These are phyloP conservation scores for Camillea tinctor DNA, from an alignment of 2,329 filamentous ascomycete species.

Conservation along the genomic window DNA sequence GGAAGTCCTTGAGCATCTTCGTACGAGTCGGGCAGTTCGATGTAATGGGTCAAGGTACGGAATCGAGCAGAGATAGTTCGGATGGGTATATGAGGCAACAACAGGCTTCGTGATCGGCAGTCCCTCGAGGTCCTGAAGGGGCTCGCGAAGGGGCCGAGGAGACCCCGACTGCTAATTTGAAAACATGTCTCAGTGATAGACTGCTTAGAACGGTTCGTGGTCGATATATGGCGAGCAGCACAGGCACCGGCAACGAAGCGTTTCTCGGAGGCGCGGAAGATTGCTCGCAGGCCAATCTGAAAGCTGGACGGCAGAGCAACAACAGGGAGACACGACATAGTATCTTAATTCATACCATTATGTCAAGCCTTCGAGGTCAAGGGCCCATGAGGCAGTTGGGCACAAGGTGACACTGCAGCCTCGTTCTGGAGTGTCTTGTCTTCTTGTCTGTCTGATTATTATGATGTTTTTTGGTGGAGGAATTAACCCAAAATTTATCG, in stretches of 20 bases:
- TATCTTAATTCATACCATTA: constrained; percentile 28
- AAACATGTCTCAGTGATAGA: constrained; percentile 20
- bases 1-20: constrained; percentile 53
- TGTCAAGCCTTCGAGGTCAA: constrained; percentile 12
- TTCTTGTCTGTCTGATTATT: no score
- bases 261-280: constrained; percentile 25
- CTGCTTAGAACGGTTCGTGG: constrained; percentile 11
- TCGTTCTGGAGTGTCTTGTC: no score
- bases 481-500: neutral
- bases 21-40: constrained; percentile 57
- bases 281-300: constrained; percentile 31
- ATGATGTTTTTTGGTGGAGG: no score
- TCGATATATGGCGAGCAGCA: constrained; percentile 21
- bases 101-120: constrained; percentile 2
- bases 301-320: constrained; percentile 29
- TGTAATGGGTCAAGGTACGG: constrained; percentile 50
- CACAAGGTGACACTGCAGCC: neutral
- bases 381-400: constrained; percentile 6
- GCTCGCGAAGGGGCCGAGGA: constrained; percentile 9
- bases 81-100: constrained; percentile 20
- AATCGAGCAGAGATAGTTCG: constrained; percentile 30
- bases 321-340: constrained; percentile 30
- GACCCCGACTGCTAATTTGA: constrained; percentile 17
- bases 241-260: constrained; percentile 13
- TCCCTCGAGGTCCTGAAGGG: constrained; percentile 7